These are phyloP conservation scores for Fusarium sp. DNA, from an alignment of 2,329 filamentous ascomycete genomes.

Conservation along the genomic window DNA sequence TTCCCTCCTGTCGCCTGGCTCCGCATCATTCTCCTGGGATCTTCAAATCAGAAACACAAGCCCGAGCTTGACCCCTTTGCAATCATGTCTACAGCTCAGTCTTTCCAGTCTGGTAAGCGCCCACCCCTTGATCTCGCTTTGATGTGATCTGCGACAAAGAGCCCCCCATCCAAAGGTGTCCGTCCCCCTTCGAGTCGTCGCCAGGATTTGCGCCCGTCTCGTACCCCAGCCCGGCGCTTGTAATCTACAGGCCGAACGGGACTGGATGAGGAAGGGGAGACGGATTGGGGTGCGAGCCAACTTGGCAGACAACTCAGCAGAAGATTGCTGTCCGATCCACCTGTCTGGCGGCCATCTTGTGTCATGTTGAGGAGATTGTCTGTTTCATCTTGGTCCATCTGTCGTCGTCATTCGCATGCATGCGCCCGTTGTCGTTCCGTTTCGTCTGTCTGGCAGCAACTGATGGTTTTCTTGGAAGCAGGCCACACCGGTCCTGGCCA, in stretches of 20 bases:
- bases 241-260: constrained; percentile 34
- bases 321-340: constrained; percentile 41
- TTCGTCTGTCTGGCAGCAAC: constrained; percentile 42
- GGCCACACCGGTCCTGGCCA: constrained; percentile 42
- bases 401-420: constrained; percentile 47
- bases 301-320: constrained; percentile 42
- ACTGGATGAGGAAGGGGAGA: constrained; percentile 32
- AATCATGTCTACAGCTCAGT: constrained; percentile 45
- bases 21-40: constrained; percentile 38
- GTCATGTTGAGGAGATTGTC: constrained; percentile 49
- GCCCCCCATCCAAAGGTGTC: constrained; percentile 28
- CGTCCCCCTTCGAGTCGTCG: constrained; percentile 34
- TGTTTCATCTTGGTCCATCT: constrained; percentile 47
- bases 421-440: constrained; percentile 39
- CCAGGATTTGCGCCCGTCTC: constrained; percentile 31
- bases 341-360: constrained; percentile 44
- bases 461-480: constrained; percentile 43
- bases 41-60: constrained; percentile 42
- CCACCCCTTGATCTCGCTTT: constrained; percentile 47
- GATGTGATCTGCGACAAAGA: constrained; percentile 43
- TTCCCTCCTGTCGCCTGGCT: constrained; percentile 29
- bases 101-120: constrained; percentile 46
- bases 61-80: constrained; percentile 41
- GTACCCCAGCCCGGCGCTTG: constrained; percentile 39
- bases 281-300: constrained; percentile 38